Conservation (phyloP, 768 basidiomycete species). For the Tylopilus felleus region DNA sequence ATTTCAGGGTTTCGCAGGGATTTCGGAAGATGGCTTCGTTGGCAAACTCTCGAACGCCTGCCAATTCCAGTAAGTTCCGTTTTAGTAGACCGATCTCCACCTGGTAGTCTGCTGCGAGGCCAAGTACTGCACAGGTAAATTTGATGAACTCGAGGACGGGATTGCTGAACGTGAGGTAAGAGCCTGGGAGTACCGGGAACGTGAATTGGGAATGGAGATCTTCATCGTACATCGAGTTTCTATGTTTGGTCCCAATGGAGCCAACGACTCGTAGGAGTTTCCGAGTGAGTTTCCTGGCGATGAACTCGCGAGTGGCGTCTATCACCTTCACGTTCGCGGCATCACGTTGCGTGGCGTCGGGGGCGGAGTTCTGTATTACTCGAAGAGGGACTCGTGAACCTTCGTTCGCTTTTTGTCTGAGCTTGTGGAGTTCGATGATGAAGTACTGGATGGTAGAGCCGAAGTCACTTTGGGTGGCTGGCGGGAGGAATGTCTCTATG, state of each 20-base stretch:
- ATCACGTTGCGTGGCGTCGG: constrained; percentile 65
- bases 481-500: constrained; percentile 84
- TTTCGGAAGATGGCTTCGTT: constrained; percentile 83
- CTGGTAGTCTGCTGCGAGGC: constrained; percentile 72
- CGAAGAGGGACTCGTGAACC: constrained; percentile 67
- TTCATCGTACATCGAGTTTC: constrained; percentile 55
- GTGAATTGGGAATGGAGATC: constrained; percentile 53
- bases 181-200: constrained; percentile 88
- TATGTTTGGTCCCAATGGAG: constrained; percentile 56
- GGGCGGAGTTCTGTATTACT: constrained; percentile 60
- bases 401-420: constrained; percentile 61
- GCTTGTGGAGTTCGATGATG: constrained; percentile 79
- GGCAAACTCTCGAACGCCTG: constrained; percentile 85
- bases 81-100: constrained; percentile 88
- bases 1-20: constrained; percentile 83
- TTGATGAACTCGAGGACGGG: constrained; percentile 90
- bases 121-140: constrained; percentile 76
- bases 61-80: constrained; percentile 84
- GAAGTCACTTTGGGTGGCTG: constrained; percentile 77
- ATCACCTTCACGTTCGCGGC: constrained; percentile 64
- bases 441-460: constrained; percentile 70
- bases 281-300: constrained; percentile 76
- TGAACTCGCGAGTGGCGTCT: constrained; percentile 69
- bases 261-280: constrained; percentile 71
- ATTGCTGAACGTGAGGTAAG: constrained; percentile 73